Percentiles rank a stretch among this genome's conserved stretches.
Evolutionary conservation across 768 basidiomycete genomes (phyloP).

Genomic region (Russula griseocarnosa): DNA sequence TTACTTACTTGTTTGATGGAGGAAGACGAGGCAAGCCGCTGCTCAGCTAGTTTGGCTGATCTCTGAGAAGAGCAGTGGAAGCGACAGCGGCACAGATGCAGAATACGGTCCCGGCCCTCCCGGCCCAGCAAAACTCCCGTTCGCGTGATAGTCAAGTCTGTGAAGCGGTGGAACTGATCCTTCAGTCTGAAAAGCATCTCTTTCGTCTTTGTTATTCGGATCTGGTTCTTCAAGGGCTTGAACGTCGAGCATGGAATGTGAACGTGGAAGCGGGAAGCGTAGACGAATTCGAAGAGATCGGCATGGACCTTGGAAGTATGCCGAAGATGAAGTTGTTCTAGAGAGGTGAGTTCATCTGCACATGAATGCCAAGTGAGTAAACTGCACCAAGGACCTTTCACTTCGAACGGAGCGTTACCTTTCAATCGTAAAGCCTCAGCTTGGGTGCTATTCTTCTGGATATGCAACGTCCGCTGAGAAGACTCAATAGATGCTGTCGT

Average conservation of each 20-base stretch:
- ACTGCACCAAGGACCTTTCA: not conserved
- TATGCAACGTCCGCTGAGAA: slow-evolving; percentile 54
- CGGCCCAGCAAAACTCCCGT: no score
- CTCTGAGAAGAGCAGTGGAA: no score
- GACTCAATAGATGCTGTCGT: slow-evolving; percentile 52
- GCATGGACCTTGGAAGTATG: slow-evolving; percentile 51
- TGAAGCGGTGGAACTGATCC: slow-evolving; percentile 62
- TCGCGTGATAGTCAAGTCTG: slow-evolving; percentile 40
- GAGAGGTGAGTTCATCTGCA: slow-evolving; percentile 63
- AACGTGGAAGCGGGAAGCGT: slow-evolving; percentile 58
- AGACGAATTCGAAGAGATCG: slow-evolving; percentile 61
- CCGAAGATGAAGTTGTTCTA: slow-evolving; percentile 71
- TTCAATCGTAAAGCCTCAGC: slow-evolving; percentile 68
- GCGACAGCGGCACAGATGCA: no score
- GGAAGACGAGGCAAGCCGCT: slow-evolving; percentile 14
- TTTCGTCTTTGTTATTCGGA: slow-evolving; percentile 47
- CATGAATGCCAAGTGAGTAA: slow-evolving; percentile 14
- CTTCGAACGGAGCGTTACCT: slow-evolving; percentile 39
- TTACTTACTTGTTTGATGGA: slow-evolving; percentile 56
- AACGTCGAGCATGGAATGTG: slow-evolving; percentile 63
- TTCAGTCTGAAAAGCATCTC: slow-evolving; percentile 43
- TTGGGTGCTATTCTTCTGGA: slow-evolving; percentile 70
- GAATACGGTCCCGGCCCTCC: no score
- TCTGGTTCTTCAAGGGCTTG: slow-evolving; percentile 46
- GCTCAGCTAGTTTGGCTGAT: slow-evolving; percentile 16